Conservation (phyloP, 345 rosid genomes). For the Pistacia atlantica region DNA sequence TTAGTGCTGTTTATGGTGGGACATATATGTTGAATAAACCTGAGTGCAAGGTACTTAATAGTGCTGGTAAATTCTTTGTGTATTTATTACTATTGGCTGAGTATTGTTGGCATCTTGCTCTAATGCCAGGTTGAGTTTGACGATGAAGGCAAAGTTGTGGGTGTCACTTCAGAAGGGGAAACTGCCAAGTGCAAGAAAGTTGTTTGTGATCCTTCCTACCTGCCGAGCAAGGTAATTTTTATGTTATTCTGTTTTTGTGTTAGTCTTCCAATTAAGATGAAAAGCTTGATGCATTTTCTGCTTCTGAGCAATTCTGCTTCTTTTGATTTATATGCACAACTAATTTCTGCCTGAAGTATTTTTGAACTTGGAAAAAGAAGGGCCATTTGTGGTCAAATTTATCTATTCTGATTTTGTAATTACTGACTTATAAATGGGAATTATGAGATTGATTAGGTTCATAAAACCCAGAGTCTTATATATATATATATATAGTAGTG, state of each 20-base stretch:
- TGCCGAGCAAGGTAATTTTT: conserved; percentile 68
- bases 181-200: conserved; percentile 97
- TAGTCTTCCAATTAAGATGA: neutral
- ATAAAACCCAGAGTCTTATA: neutral
- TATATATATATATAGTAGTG: neutral
- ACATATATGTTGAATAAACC: conserved; percentile 96
- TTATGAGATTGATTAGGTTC: neutral
- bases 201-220: conserved; percentile 96
- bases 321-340: neutral
- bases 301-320: neutral
- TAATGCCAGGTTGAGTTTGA: conserved; percentile 79
- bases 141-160: conserved; percentile 78
- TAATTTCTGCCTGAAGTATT: neutral
- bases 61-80: neutral
- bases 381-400: neutral
- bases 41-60: conserved; percentile 74
- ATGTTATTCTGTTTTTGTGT: neutral
- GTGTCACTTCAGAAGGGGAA: conserved; percentile 98
- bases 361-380: neutral
- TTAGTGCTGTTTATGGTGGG: conserved; percentile 98
- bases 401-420: neutral
- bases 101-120: conserved; percentile 22
- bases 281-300: too few relatives aligned
- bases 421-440: neutral
- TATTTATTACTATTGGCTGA: conserved; percentile 7